Conservation (phyloP, 805 yeast genomes). For the Ascoidea asiatica region DNA sequence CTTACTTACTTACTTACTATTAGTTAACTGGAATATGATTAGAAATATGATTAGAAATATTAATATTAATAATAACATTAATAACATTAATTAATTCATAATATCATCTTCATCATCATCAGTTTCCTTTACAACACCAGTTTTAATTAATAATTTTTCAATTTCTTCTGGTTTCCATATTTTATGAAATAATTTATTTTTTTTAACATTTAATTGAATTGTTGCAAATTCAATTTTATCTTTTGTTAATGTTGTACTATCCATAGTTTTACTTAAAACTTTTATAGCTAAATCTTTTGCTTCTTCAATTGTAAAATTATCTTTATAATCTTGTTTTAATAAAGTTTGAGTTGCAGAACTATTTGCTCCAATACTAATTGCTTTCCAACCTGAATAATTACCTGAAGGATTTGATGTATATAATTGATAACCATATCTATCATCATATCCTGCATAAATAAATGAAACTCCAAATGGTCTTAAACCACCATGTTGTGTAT, state of each 20-base stretch:
- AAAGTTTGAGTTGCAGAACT: constrained; percentile 93
- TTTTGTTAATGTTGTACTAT: constrained; percentile 67
- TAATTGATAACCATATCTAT: constrained; percentile 77
- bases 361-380: constrained; percentile 93
- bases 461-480: constrained; percentile 98
- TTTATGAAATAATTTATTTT: constrained; percentile 45
- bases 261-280: constrained; percentile 90
- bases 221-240: constrained; percentile 94
- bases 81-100: too few species aligned
- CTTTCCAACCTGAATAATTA: constrained; percentile 97
- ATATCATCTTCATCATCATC: constrained; percentile 33
- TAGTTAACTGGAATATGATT: too few species aligned
- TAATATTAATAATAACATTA: too few species aligned
- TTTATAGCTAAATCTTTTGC: constrained; percentile 84
- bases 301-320: constrained; percentile 55
- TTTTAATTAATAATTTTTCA: constrained; percentile 53
- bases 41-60: too few species aligned
- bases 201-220: constrained; percentile 29
- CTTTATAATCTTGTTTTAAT: constrained; percentile 88
- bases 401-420: constrained; percentile 97
- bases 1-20: too few species aligned
- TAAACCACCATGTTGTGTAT: constrained; percentile 96
- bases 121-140: constrained; percentile 53
- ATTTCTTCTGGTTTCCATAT: constrained; percentile 76
- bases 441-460: constrained; percentile 92